A percentile compares a stretch with the other conserved stretches of the same genome.
Evolutionary conservation across 148 eudicot species (phyloP).

Genomic region (Rhododendron griersonianum): DNA sequence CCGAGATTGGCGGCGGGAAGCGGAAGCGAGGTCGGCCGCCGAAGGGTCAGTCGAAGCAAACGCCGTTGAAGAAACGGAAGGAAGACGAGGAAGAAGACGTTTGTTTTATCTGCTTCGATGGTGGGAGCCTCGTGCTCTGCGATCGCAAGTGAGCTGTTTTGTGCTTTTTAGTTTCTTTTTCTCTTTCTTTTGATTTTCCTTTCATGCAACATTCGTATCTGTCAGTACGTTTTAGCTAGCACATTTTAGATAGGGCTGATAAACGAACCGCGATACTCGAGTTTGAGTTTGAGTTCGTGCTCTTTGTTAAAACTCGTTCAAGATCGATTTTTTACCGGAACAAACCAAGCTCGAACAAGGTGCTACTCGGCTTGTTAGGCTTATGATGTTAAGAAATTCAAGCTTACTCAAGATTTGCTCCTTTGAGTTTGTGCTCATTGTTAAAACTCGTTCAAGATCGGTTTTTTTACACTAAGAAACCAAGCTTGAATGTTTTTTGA

Average conservation of each 20-base stretch:
- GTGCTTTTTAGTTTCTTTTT: not conserved
- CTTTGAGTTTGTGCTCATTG: not conserved
- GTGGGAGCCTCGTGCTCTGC: constrained; percentile 79
- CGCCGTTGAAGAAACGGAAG: constrained; percentile 22
- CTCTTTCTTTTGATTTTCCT: not conserved
- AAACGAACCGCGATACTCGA: not conserved
- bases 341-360: not conserved
- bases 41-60: constrained; percentile 26
- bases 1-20: constrained; percentile 20
- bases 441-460: not conserved
- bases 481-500: too few species aligned
- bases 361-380: not conserved
- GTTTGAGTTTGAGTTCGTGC: not conserved
- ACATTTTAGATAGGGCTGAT: not conserved
- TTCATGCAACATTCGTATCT: not conserved
- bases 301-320: not conserved
- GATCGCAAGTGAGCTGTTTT: constrained; percentile 58
- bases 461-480: too few species aligned
- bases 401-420: not conserved
- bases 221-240: not conserved
- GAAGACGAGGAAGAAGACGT: constrained; percentile 94
- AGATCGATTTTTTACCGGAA: not conserved
- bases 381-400: not conserved
- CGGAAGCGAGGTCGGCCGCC: constrained; percentile 75
- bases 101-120: constrained; percentile 90